These are phyloP conservation scores for Dioscorea zingiberensis DNA, from an alignment of 106 monocot genomes.

Conservation along the genomic window DNA sequence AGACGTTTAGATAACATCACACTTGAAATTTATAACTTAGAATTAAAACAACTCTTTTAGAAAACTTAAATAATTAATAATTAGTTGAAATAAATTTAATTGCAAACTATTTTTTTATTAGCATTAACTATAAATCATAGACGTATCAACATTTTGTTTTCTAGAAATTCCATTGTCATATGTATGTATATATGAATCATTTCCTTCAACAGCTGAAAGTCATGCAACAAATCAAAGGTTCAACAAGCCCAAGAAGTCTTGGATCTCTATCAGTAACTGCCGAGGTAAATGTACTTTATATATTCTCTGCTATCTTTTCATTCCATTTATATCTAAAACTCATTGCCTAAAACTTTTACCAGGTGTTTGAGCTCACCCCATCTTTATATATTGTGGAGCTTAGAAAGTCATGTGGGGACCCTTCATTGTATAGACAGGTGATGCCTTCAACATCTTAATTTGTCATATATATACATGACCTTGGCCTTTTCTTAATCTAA, in stretches of 20 bases:
- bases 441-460: too few relatives aligned
- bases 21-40: too few relatives aligned
- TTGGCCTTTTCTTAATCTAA: not conserved
- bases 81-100: too few relatives aligned
- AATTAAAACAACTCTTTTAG: too few relatives aligned
- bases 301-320: not conserved
- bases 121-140: too few relatives aligned
- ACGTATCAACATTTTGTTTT: too few relatives aligned
- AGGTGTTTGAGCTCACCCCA: slow-evolving; percentile 84
- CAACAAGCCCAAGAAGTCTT: slow-evolving; percentile 26
- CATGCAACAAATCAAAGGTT: slow-evolving; percentile 39
- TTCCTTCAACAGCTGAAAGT: slow-evolving; percentile 60
- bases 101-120: too few relatives aligned
- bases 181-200: too few relatives aligned
- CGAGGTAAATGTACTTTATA: slow-evolving; percentile 38
- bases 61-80: too few relatives aligned
- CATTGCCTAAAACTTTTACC: not conserved
- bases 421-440: slow-evolving; percentile 71
- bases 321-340: not conserved
- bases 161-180: too few relatives aligned
- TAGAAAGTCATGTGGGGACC: slow-evolving; percentile 63
- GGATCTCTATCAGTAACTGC: slow-evolving; percentile 56
- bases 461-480: not conserved
- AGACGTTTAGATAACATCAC: too few relatives aligned
- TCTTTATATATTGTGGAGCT: slow-evolving; percentile 79